Conservation (phyloP, 2,329 filamentous ascomycete species). For the Tolypocladium capitatum region DNA sequence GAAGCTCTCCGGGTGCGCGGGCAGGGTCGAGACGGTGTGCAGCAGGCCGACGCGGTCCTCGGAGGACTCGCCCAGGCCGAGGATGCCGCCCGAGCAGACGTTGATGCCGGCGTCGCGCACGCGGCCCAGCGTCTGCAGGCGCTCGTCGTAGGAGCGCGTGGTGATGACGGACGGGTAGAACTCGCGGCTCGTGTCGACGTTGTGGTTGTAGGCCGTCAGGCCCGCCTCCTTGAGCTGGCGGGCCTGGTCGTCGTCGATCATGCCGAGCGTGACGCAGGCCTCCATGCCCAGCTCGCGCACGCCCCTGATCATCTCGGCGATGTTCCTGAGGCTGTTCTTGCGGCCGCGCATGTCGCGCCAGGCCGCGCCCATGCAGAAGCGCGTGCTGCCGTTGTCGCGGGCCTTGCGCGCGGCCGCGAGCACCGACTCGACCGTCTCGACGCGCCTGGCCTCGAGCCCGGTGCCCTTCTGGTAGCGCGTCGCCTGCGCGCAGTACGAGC, state of each 20-base stretch:
- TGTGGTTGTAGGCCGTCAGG: constrained; percentile 88
- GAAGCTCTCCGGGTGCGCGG: constrained; percentile 76
- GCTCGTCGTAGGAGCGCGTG: constrained; percentile 77
- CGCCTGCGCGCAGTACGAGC: constrained; percentile 84
- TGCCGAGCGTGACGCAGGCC: constrained; percentile 83
- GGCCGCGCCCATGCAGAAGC: constrained; percentile 91
- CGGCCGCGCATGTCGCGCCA: constrained; percentile 91
- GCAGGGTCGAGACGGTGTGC: constrained; percentile 69
- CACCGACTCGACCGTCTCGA: constrained; percentile 69
- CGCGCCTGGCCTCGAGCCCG: constrained; percentile 65
- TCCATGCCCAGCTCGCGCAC: constrained; percentile 78
- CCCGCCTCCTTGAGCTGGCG: constrained; percentile 72
- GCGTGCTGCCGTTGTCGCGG: constrained; percentile 71
- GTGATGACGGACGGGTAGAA: constrained; percentile 81
- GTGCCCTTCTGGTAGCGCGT: constrained; percentile 66
- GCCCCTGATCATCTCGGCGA: constrained; percentile 74
- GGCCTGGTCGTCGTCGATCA: constrained; percentile 75
- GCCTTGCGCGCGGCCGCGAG: constrained; percentile 65
- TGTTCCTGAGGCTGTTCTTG: constrained; percentile 69
- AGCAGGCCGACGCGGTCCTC: constrained; percentile 73
- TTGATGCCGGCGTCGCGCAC: constrained; percentile 79
- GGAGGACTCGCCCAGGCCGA: constrained; percentile 69
- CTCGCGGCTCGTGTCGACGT: constrained; percentile 80
- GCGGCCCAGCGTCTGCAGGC: constrained; percentile 63
- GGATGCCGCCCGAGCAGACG: constrained; percentile 80